Evolutionary conservation across 2,329 filamentous ascomycete species (phyloP).

Genomic region (Fusarium nodosum): DNA sequence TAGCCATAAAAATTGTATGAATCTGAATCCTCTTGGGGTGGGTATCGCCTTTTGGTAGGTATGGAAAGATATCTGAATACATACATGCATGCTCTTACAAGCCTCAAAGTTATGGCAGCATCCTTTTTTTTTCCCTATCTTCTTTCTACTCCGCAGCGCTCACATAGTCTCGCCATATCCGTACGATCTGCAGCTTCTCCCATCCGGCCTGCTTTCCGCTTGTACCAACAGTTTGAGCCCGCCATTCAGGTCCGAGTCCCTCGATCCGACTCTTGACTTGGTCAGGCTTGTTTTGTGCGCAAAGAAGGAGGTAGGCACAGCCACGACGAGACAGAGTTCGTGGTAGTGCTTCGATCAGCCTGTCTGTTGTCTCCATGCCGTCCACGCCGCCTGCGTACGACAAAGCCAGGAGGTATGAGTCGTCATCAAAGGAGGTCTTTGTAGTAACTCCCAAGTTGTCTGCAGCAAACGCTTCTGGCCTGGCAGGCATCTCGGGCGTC

Average conservation of each 20-base stretch:
- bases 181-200: constrained; percentile 92
- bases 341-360: constrained; percentile 79
- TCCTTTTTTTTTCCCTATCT: constrained; percentile 3
- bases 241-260: constrained; percentile 71
- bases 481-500: constrained; percentile 77
- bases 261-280: constrained; percentile 74
- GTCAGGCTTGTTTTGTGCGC: constrained; percentile 88
- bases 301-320: constrained; percentile 90
- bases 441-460: constrained; percentile 47
- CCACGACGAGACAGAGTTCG: constrained; percentile 73
- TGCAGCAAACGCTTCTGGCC: constrained; percentile 54
- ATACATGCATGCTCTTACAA: constrained; percentile 51
- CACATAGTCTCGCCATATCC: constrained; percentile 76
- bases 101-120: constrained; percentile 33
- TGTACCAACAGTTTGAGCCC: constrained; percentile 79
- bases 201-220: constrained; percentile 92
- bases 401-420: constrained; percentile 85
- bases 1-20: constrained; percentile 51
- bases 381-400: constrained; percentile 90
- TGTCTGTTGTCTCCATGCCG: constrained; percentile 93
- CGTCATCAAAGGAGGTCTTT: constrained; percentile 75
- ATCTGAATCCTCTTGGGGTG: constrained; percentile 45
- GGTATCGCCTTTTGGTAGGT: constrained; percentile 48
- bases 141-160: constrained; percentile 4
- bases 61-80: constrained; percentile 52